A percentile compares a stretch with the other conserved stretches of the same genome.
These are phyloP conservation scores for Lactifluus pinguis DNA, from an alignment of 768 basidiomycete species.

Conservation along the genomic window DNA sequence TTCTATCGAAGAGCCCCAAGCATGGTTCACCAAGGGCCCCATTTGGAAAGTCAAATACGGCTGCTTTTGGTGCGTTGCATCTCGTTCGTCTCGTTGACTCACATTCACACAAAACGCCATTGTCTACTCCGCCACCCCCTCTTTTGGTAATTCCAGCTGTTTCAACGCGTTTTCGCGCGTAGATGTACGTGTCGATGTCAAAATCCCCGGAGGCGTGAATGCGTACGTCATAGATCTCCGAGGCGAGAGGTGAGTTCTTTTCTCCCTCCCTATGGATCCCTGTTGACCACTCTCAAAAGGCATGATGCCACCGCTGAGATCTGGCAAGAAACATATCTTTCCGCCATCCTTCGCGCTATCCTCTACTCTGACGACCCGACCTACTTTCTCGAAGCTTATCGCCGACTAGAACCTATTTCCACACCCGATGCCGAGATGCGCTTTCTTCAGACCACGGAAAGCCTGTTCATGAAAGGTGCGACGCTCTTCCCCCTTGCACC, in stretches of 20 bases:
- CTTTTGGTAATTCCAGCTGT: constrained; percentile 43
- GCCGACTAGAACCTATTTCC: constrained; percentile 92
- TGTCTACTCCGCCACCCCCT: not conserved
- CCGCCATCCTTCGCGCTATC: constrained; percentile 83
- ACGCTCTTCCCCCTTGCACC: too few relatives aligned
- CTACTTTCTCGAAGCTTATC: constrained; percentile 85
- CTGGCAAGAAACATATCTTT: constrained; percentile 97
- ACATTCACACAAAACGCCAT: not conserved
- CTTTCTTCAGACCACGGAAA: constrained; percentile 86
- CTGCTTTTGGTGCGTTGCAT: constrained; percentile 68
- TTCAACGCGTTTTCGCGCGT: constrained; percentile 98
- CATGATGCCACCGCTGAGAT: constrained; percentile 87
- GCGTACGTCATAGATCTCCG: constrained; percentile 91
- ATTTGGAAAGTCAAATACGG: constrained; percentile 90
- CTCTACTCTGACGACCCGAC: constrained; percentile 94
- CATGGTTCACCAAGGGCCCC: constrained; percentile 85
- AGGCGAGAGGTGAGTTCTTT: constrained; percentile 70
- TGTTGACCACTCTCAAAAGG: constrained; percentile 29
- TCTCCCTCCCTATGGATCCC: too few relatives aligned
- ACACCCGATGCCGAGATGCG: constrained; percentile 79
- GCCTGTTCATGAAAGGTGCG: constrained; percentile 75
- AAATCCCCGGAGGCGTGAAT: constrained; percentile 94
- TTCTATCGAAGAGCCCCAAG: constrained; percentile 78
- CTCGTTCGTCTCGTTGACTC: not conserved
- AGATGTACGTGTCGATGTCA: constrained; percentile 94